Percentiles rank a stretch among this genome's conserved stretches.
Conservation (phyloP, 2,329 filamentous ascomycete species). For the Aspergillaceae sp. region DNA sequence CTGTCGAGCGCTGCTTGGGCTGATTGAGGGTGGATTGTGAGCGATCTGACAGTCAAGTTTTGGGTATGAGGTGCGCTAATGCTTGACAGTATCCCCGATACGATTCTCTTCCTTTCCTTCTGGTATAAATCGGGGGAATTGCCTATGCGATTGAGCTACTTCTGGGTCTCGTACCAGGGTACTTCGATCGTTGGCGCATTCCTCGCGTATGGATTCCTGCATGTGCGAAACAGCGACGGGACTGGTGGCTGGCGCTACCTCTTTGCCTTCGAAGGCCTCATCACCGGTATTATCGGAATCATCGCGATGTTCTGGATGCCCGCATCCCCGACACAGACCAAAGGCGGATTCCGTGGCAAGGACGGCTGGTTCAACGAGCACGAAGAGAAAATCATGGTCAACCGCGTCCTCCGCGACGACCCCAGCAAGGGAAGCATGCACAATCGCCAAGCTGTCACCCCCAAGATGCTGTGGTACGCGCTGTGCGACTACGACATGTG, state of each 20-base stretch:
- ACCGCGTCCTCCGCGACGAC: constrained; percentile 50
- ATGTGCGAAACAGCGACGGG: constrained; percentile 28
- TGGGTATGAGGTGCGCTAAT: constrained; percentile 16
- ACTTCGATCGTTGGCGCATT: constrained; percentile 41
- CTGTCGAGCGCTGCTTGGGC: constrained; percentile 40
- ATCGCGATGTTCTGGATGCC: constrained; percentile 54
- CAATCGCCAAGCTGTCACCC: constrained; percentile 47
- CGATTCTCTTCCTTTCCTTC: constrained; percentile 56
- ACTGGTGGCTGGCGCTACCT: constrained; percentile 37
- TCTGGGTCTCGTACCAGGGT: constrained; percentile 57
- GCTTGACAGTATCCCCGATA: constrained; percentile 31
- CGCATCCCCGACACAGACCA: constrained; percentile 57
- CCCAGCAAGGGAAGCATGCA: constrained; percentile 54
- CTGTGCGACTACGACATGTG: constrained; percentile 51
- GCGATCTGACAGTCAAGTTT: constrained; percentile 35
- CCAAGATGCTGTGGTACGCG: constrained; percentile 42
- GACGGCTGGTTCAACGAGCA: constrained; percentile 58
- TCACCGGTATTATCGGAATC: constrained; percentile 49
- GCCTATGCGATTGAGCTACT: constrained; percentile 57
- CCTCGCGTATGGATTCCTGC: constrained; percentile 38
- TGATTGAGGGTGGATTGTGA: constrained; percentile 50
- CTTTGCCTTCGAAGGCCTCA: constrained; percentile 35
- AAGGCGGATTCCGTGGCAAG: constrained; percentile 51
- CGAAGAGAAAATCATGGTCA: constrained; percentile 63
- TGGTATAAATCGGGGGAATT: constrained; percentile 67